Percentiles rank a stretch among this genome's conserved stretches.
phyloP scores from a whole-genome alignment of 257 asterid genomes.

The Penstemon barbatus region DNA sequence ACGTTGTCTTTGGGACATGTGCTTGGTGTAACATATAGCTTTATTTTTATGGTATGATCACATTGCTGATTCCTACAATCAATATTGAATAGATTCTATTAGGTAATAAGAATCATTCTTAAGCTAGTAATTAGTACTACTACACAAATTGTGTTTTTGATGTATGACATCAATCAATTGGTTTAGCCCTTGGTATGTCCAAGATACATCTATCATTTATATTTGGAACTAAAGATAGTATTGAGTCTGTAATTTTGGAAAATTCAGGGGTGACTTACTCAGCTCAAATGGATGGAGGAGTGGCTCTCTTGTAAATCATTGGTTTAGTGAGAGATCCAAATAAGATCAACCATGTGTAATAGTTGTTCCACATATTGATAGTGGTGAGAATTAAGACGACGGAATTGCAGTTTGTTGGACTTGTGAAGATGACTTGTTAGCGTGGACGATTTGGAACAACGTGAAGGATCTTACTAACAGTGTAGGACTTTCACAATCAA shows the following conservation, averaged over 20 bases:
- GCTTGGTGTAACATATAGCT: not conserved
- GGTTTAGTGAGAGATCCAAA: not conserved
- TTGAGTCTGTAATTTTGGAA: not conserved
- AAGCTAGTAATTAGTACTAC: not conserved
- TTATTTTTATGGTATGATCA: not conserved
- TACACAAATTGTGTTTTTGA: not conserved
- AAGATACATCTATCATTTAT: not conserved
- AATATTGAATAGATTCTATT: not conserved
- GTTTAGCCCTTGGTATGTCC: not conserved
- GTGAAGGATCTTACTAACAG: not conserved
- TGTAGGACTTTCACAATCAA: not conserved
- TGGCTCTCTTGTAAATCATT: not conserved
- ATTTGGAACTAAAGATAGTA: not conserved
- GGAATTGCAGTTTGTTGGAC: not conserved
- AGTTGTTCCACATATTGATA: not conserved
- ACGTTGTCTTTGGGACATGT: not conserved
- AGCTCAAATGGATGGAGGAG: not conserved
- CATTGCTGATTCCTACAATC: not conserved
- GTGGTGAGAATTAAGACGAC: not conserved
- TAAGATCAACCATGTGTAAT: not conserved
- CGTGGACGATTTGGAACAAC: no score
- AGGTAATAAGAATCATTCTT: not conserved
- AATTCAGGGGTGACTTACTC: not conserved
- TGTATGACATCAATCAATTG: not conserved
- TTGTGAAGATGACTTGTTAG: not conserved